Base-by-base conservation (phyloP, 2,329 filamentous ascomycete species). In the Fusarium chlamydosporum region DNA sequence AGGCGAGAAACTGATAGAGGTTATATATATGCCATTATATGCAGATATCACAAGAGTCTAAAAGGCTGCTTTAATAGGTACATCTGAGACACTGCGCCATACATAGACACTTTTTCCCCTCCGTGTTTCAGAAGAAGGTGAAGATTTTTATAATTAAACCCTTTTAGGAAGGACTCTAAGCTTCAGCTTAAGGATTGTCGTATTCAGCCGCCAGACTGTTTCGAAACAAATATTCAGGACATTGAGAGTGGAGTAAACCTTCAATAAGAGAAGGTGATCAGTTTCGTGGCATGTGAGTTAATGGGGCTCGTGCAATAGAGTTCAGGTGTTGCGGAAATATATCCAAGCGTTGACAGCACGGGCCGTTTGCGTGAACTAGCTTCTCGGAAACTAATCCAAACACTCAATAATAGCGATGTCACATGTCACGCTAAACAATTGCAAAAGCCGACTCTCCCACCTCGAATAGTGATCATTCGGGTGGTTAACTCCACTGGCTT, bases 191-290 rank as follows among this genome's bases (percentile, higher is more conserved):
- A 56, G 34, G 54, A 13, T 13, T 34, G 16, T 15, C 4, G 31
- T 15, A 4, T 18, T 48, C 10, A 55, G 3, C 34, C 4, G 46
- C 20, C 10, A 2, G 37, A 23, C 3, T 54, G 55, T 57, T 57
- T 57, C 31, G 23, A 57, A 37, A 42, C n/a, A 18, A 9, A 31
- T 31, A 15, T 43, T 12, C 0, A 20, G 13, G n/a, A 23, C 8
- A 7, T 3, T 1, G 1, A 31, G 1, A 27, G 37, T 57, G 31
- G 38, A 54, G 47, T 2, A 10, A 16, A 1, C 15, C 1, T 35
- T 29, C 9, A n/a, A 11, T 31, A 54, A 43, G 11, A 57, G 55
- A 57, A 57, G 47, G 55, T 54, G 20, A 3, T 38, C 23, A 23
- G 6, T 41, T 13, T 27, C 2, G 34, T 16, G 13, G 16, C 3